phyloP scores from a whole-genome alignment of 2,329 filamentous ascomycete species.

The Colletotrichum gigasporum region DNA sequence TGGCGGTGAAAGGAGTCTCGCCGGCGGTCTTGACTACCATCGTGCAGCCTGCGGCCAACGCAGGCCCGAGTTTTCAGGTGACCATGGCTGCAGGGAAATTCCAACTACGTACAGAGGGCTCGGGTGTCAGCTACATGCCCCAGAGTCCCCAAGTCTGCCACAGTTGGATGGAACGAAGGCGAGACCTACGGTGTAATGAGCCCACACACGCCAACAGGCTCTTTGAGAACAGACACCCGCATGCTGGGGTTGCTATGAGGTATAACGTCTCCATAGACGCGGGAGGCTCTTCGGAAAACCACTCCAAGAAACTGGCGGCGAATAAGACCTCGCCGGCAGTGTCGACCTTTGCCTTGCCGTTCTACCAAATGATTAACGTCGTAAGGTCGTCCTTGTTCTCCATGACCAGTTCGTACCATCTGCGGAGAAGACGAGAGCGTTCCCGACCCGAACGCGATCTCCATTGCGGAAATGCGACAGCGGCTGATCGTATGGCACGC shows the following conservation, averaged over 20 bases:
- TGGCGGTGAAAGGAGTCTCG: constrained; percentile 90
- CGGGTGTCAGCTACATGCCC: no score
- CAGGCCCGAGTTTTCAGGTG: no score
- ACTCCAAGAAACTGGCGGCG: constrained; percentile 79
- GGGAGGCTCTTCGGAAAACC: constrained; percentile 82
- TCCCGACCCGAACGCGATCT: constrained; percentile 63
- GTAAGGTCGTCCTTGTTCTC: no score
- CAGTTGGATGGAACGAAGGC: no score
- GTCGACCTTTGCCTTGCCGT: constrained; percentile 83
- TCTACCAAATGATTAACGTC: constrained; percentile 86
- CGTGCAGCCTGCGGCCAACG: constrained; percentile 97
- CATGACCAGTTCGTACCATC: no score
- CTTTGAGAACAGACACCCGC: constrained; percentile 67
- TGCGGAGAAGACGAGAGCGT: no score
- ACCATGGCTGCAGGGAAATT: no score
- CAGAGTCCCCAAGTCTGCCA: no score
- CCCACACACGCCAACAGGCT: constrained; percentile 30
- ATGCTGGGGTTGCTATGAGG: constrained; percentile 74
- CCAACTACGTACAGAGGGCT: no score
- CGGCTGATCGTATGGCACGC: constrained; percentile 82
- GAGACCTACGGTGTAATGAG: constrained; percentile 59
- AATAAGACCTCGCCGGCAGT: constrained; percentile 77
- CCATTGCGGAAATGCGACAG: constrained; percentile 73
- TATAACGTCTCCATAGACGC: constrained; percentile 79
- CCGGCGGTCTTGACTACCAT: constrained; percentile 91